A percentile compares a stretch with the other conserved stretches of the same genome.
phyloP scores from a whole-genome alignment of 495 filamentous ascomycete genomes.

The Lepraria neglecta region DNA sequence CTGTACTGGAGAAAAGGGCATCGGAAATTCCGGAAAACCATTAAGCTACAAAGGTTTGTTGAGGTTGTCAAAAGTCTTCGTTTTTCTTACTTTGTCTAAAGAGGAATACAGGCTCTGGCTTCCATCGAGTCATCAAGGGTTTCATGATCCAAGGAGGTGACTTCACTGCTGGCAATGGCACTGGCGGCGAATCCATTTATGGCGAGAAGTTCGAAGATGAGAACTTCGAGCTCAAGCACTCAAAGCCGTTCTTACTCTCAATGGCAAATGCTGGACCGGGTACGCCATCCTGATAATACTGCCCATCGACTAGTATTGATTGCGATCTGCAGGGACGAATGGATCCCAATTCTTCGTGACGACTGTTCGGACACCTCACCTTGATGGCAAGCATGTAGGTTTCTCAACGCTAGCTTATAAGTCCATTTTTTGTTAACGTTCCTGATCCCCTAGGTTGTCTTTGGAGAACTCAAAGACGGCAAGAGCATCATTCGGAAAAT shows the following conservation, averaged over 20 bases:
- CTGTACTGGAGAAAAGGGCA: constrained; percentile 88
- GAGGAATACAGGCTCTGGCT: constrained; percentile 55
- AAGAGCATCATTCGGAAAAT: constrained; percentile 87
- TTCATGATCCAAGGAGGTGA: constrained; percentile 99
- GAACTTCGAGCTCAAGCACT: constrained; percentile 90
- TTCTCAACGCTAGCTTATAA: neutral
- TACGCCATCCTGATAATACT: constrained; percentile 31
- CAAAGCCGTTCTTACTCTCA: constrained; percentile 86
- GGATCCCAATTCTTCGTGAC: constrained; percentile 98
- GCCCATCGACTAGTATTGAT: neutral
- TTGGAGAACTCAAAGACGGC: constrained; percentile 62
- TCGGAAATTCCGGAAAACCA: constrained; percentile 76
- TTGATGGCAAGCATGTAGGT: constrained; percentile 81
- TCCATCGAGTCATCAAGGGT: constrained; percentile 96
- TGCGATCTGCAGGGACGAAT: constrained; percentile 57
- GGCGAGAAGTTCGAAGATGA: constrained; percentile 97
- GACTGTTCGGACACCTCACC: constrained; percentile 84
- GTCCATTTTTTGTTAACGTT: neutral
- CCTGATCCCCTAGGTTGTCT: constrained; percentile 35
- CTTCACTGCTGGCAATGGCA: constrained; percentile 93
- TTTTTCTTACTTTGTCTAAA: neutral
- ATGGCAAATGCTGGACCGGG: constrained; percentile 97
- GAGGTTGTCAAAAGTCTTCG: constrained; percentile 1
- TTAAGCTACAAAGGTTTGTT: constrained; percentile 57
- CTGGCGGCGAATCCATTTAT: constrained; percentile 96